Conservation (phyloP, 2,329 filamentous ascomycete species). For the Neonectria magnoliae region DNA sequence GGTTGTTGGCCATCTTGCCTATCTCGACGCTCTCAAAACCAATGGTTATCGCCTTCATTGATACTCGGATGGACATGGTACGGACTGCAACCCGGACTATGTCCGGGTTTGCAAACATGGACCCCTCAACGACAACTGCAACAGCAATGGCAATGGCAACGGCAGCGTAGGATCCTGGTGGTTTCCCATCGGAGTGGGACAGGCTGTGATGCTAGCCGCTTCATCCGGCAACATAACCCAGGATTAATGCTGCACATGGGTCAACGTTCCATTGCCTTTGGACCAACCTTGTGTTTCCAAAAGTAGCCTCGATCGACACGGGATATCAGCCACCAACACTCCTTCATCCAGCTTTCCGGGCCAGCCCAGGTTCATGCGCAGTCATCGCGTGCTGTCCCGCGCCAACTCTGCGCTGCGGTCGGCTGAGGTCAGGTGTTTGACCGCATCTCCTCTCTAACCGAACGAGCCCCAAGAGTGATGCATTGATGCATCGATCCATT, state of each 20-base stretch:
- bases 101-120: neutral
- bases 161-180: neutral
- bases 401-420: neutral
- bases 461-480: conserved; percentile 1
- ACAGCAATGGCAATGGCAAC: conserved; percentile 3
- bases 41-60: neutral
- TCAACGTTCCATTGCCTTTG: conserved; percentile 5
- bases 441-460: conserved; percentile 5
- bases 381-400: neutral
- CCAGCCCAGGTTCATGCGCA: conserved; percentile 11
- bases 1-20: conserved; percentile 5
- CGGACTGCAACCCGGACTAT: conserved; percentile 4
- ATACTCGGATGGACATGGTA: neutral
- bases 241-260: conserved; percentile 6
- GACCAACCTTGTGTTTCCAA: conserved; percentile 1
- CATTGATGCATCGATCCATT: conserved; percentile 11
- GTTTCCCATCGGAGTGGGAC: conserved; percentile 21
- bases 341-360: conserved; percentile 5
- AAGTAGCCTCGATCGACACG: neutral
- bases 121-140: neutral
- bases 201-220: conserved; percentile 12
- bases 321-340: conserved; percentile 6
- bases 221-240: conserved; percentile 11
- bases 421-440: conserved; percentile 10
- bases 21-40: conserved; percentile 5